These are phyloP conservation scores for Anisodus acutangulus DNA, from an alignment of 257 asterid species.

Conservation along the genomic window DNA sequence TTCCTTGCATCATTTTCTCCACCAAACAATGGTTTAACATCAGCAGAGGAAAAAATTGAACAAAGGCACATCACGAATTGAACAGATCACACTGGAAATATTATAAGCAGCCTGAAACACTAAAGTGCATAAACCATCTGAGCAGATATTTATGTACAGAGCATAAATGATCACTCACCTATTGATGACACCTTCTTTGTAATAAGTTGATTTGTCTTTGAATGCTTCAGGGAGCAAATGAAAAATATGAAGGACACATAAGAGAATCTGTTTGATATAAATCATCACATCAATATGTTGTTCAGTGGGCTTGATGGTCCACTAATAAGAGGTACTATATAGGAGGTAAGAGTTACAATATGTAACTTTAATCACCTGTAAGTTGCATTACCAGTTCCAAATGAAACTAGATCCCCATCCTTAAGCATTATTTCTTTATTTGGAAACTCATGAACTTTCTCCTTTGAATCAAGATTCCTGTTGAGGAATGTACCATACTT, in stretches of 20 bases:
- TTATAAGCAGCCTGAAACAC: slow-evolving; percentile 23
- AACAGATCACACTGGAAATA: not conserved
- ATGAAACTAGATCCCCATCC: slow-evolving; percentile 81
- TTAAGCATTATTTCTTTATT: slow-evolving; percentile 64
- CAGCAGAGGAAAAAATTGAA: not conserved
- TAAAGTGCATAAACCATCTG: slow-evolving; percentile 13
- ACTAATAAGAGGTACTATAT: not conserved
- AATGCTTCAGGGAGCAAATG: slow-evolving; percentile 46
- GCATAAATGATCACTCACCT: slow-evolving; percentile 46
- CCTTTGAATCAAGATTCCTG: slow-evolving; percentile 51
- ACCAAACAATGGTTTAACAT: not conserved
- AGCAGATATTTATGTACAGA: not conserved
- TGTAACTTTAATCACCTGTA: slow-evolving; percentile 61
- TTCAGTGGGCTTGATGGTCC: slow-evolving; percentile 9
- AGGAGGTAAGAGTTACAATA: not conserved
- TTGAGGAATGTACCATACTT: slow-evolving; percentile 85
- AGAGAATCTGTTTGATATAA: slow-evolving; percentile 62
- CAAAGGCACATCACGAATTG: not conserved
- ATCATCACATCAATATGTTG: slow-evolving; percentile 17
- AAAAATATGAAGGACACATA: slow-evolving; percentile 67
- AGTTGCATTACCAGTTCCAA: slow-evolving; percentile 91
- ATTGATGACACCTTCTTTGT: slow-evolving; percentile 65
- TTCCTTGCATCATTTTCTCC: not conserved
- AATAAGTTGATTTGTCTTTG: slow-evolving; percentile 48
- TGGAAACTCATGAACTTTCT: slow-evolving; percentile 79